A percentile compares a stretch with the other conserved stretches of the same genome.
These are phyloP conservation scores for Penicillium sp. DNA, from an alignment of 2,329 filamentous ascomycete species.

Conservation along the genomic window DNA sequence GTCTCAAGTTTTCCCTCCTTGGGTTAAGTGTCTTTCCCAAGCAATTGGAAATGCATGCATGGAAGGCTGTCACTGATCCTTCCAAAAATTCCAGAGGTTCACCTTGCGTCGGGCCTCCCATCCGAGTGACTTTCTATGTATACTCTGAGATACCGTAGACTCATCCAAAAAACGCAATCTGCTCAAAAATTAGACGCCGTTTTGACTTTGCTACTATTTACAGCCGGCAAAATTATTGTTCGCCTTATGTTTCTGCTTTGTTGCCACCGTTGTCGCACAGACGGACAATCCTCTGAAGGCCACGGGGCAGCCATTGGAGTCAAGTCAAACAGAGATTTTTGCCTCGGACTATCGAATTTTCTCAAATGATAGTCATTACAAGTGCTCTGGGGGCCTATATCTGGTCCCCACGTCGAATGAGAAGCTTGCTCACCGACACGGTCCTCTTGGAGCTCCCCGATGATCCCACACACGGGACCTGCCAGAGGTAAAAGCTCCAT, in stretches of 20 bases:
- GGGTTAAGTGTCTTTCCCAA: slow-evolving; percentile 1
- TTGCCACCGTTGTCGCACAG: slow-evolving; percentile 31
- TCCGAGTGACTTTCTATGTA: neutral
- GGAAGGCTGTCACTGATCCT: slow-evolving; percentile 26
- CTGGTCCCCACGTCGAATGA: neutral
- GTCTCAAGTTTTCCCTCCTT: slow-evolving; percentile 4
- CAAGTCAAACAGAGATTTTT: neutral
- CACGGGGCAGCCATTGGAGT: slow-evolving; percentile 8
- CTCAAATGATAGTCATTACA: neutral
- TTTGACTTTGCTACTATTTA: slow-evolving; percentile 15
- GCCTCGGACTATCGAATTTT: neutral
- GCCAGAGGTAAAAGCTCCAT: neutral
- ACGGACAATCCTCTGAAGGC: slow-evolving; percentile 10
- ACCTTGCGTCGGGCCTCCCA: slow-evolving; percentile 1
- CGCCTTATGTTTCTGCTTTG: slow-evolving; percentile 1
- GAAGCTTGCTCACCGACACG: neutral
- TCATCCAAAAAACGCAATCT: neutral
- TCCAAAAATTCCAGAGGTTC: slow-evolving; percentile 13
- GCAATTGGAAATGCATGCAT: slow-evolving; percentile 18
- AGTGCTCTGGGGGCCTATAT: neutral
- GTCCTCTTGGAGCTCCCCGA: neutral
- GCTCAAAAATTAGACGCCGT: slow-evolving; percentile 5
- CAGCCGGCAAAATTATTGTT: neutral
- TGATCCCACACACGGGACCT: slow-evolving; percentile 1
- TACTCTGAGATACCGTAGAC: neutral